Conservation (phyloP, 2,329 filamentous ascomycete species). For the Ophiosphaerella korrae region DNA sequence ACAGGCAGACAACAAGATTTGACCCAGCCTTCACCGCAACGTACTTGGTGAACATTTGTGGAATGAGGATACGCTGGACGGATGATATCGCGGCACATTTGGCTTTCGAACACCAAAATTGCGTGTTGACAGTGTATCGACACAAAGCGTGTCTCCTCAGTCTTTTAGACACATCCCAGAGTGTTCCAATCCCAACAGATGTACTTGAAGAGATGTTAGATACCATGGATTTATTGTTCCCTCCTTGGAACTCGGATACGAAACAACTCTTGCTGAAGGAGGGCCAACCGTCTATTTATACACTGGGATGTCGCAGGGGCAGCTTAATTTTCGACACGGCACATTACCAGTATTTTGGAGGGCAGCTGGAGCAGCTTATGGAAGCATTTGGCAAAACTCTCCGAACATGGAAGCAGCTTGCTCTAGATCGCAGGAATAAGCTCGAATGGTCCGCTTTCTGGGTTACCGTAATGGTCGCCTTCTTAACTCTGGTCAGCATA, state of each 20-base stretch:
- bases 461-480: constrained; percentile 16
- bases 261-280: constrained; percentile 11
- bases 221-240: constrained; percentile 18
- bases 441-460: constrained; percentile 19
- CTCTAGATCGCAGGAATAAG: constrained; percentile 16
- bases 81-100: constrained; percentile 12
- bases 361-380: constrained; percentile 10
- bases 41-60: constrained; percentile 15
- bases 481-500: constrained; percentile 16
- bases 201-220: constrained; percentile 14
- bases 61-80: constrained; percentile 14
- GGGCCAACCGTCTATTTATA: constrained; percentile 6
- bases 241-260: constrained; percentile 10
- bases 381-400: constrained; percentile 10
- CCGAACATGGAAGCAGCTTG: constrained; percentile 15
- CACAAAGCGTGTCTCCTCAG: constrained; percentile 17
- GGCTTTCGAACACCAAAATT: background rate
- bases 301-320: constrained; percentile 7
- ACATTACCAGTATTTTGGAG: constrained; percentile 14
- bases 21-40: constrained; percentile 13
- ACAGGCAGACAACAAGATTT: background rate
- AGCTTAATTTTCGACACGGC: constrained; percentile 6
- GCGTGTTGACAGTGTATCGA: constrained; percentile 10
- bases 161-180: constrained; percentile 1
- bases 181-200: constrained; percentile 7